Conservation (phyloP, 352 stramenopile species). For the Phytophthora meadii region DNA sequence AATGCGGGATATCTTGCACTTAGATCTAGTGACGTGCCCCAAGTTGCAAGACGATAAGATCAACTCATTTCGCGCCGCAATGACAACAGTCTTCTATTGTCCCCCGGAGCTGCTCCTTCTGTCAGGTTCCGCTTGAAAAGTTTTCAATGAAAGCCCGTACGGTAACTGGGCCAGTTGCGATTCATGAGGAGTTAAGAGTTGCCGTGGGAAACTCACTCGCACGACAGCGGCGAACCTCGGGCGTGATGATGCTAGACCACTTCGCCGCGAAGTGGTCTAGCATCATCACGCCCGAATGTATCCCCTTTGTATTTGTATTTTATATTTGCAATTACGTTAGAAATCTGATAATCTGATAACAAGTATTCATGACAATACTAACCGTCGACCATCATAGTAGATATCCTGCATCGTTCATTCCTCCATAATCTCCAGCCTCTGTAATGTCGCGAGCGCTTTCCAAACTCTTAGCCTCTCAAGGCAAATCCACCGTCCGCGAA, state of each 20-base stretch:
- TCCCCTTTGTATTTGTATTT: too few relatives aligned
- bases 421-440: neutral
- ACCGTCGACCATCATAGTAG: neutral
- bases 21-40: neutral
- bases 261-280: neutral
- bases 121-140: neutral
- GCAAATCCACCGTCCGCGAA: constrained; percentile 45
- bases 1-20: too few relatives aligned
- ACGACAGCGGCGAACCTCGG: constrained; percentile 3
- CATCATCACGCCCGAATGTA: neutral
- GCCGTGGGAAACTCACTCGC: neutral
- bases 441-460: constrained; percentile 33
- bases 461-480: constrained; percentile 43
- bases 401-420: neutral
- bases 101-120: neutral
- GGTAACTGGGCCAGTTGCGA: constrained; percentile 8
- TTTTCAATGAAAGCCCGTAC: too few relatives aligned
- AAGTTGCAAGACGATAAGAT: neutral
- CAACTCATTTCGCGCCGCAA: neutral
- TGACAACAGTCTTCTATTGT: constrained; percentile 2
- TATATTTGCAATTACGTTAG: too few relatives aligned
- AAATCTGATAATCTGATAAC: too few relatives aligned
- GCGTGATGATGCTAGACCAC: too few relatives aligned
- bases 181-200: constrained; percentile 7
- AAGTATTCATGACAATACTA: too few relatives aligned